Evolutionary conservation across 1,139 yeast genomes (phyloP).

Genomic region (Kurtzmaniella natalensis): DNA sequence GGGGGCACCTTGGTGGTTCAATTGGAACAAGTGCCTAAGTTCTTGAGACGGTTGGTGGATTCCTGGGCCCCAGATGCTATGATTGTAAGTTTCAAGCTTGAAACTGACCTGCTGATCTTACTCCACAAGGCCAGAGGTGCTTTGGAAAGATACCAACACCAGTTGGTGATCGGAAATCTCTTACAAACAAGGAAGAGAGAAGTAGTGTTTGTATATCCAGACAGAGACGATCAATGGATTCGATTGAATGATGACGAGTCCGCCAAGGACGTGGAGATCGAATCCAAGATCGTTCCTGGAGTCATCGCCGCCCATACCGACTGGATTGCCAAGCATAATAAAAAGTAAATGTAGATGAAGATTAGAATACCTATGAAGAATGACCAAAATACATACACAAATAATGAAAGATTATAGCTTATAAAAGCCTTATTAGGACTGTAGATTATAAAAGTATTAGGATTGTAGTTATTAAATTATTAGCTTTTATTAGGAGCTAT

Average conservation of each 20-base stretch:
- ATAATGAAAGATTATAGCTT: not conserved
- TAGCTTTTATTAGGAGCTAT: no score
- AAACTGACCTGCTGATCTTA: conserved; percentile 73
- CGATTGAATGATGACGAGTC: conserved; percentile 41
- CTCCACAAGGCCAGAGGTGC: conserved; percentile 76
- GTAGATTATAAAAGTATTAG: no score
- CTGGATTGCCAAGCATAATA: conserved; percentile 44
- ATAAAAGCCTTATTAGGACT: not conserved
- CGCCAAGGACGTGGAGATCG: conserved; percentile 52
- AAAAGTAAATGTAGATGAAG: not conserved
- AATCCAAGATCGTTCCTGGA: conserved; percentile 70
- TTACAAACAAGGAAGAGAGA: conserved; percentile 84
- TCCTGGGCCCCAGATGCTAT: conserved; percentile 94
- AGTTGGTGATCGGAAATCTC: conserved; percentile 89
- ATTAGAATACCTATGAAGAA: not conserved
- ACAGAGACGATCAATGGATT: conserved; percentile 45
- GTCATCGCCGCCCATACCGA: conserved; percentile 57
- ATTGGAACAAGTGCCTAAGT: conserved; percentile 94
- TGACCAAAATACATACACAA: not conserved
- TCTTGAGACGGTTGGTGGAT: conserved; percentile 80
- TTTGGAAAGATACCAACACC: conserved; percentile 81
- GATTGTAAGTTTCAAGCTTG: conserved; percentile 93
- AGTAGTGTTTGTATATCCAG: conserved; percentile 77
- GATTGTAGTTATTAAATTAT: no score
- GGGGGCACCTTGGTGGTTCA: conserved; percentile 76